These are phyloP conservation scores for Camelina neglecta DNA, from an alignment of 345 rosid species.

Conservation along the genomic window DNA sequence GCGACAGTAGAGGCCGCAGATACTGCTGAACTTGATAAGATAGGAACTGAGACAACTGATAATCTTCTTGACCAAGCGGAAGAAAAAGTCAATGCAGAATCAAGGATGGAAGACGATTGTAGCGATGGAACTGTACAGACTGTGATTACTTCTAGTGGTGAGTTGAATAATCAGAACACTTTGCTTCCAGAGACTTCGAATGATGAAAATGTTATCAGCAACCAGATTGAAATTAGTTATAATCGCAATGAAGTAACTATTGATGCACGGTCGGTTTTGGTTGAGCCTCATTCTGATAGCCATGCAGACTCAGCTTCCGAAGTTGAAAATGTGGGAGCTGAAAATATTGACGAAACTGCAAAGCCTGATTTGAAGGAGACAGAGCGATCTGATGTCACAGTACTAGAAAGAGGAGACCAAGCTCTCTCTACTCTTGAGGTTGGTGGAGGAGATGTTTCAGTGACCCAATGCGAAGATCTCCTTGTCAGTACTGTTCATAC, in stretches of 20 bases:
- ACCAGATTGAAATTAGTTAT: slow-evolving; percentile 36
- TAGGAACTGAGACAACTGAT: slow-evolving; percentile 38
- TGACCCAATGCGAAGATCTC: slow-evolving; percentile 35
- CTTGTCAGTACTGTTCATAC: slow-evolving; percentile 39
- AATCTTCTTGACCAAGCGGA: slow-evolving; percentile 44
- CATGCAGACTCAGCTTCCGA: slow-evolving; percentile 29
- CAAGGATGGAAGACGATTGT: slow-evolving; percentile 50
- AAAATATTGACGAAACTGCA: slow-evolving; percentile 33
- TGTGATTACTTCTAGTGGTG: slow-evolving; percentile 37
- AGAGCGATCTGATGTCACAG: slow-evolving; percentile 43
- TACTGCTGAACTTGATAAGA: slow-evolving; percentile 43
- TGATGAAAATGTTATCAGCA: slow-evolving; percentile 35
- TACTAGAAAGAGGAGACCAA: slow-evolving; percentile 48
- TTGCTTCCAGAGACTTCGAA: slow-evolving; percentile 23
- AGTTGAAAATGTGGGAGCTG: slow-evolving; percentile 44
- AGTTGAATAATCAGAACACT: slow-evolving; percentile 43
- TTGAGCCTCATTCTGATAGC: slow-evolving; percentile 36
- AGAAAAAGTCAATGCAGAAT: slow-evolving; percentile 46
- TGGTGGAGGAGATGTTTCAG: slow-evolving; percentile 37
- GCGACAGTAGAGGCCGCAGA: slow-evolving; percentile 38
- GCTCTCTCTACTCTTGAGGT: slow-evolving; percentile 34
- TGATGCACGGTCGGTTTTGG: slow-evolving; percentile 39
- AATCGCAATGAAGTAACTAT: slow-evolving; percentile 35
- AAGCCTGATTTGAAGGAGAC: slow-evolving; percentile 35
- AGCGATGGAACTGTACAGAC: slow-evolving; percentile 29